A percentile compares a stretch with the other conserved stretches of the same genome.
phyloP scores from a whole-genome alignment of 2,329 filamentous ascomycete species.

The Daldinia eschscholtzii region DNA sequence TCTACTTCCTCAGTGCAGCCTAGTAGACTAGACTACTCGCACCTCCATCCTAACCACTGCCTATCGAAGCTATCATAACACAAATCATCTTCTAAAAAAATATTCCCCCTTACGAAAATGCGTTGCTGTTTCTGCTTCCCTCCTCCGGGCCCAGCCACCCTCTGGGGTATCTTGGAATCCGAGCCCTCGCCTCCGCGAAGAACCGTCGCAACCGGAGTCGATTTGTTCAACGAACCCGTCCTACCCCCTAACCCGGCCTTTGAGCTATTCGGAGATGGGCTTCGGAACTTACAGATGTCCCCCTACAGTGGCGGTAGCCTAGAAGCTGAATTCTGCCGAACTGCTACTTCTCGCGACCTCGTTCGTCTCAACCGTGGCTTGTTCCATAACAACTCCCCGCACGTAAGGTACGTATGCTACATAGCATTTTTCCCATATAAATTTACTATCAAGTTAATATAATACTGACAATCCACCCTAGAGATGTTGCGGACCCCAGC shows the following conservation, averaged over 20 bases:
- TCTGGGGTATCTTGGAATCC: neutral
- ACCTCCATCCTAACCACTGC: neutral
- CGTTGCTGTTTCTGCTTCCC: too few relatives aligned
- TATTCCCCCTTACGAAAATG: too few relatives aligned
- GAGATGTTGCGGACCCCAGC: neutral
- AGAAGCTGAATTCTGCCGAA: neutral
- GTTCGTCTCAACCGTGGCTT: neutral
- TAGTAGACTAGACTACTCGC: neutral
- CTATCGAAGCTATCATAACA: neutral
- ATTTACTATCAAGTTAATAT: neutral
- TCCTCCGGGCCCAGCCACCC: neutral
- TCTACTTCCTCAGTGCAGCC: neutral
- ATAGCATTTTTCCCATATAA: neutral
- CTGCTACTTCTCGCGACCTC: neutral
- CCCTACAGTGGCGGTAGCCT: rapidly evolving
- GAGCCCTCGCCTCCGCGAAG: neutral
- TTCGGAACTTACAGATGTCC: neutral
- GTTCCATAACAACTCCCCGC: neutral
- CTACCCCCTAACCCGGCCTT: neutral
- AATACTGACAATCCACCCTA: constrained; percentile 3
- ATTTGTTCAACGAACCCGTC: neutral
- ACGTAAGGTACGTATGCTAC: neutral
- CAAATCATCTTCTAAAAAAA: neutral
- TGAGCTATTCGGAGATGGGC: neutral
- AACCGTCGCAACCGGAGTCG: neutral